Conservation (phyloP, 176 grass and related monocot genomes). For the Triticum dicoccoides region DNA sequence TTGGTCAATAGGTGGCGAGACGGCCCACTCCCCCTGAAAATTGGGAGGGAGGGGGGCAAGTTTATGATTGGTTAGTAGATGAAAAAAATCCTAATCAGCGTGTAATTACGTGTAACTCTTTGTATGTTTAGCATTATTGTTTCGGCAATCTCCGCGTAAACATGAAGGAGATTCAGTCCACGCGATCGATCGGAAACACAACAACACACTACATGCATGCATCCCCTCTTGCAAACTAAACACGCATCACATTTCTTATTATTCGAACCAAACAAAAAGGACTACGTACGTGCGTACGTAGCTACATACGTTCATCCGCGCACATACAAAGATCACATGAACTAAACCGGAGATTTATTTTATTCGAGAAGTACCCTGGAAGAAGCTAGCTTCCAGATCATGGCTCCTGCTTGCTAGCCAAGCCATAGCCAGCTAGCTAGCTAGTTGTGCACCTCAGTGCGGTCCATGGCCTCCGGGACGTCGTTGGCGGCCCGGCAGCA, state of each 20-base stretch:
- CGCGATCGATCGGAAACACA: background rate
- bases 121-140: no score
- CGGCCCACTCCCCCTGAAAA: no score
- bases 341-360: background rate
- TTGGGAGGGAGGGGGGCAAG: no score
- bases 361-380: background rate
- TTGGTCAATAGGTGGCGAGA: no score
- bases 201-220: background rate
- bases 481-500: background rate
- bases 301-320: background rate
- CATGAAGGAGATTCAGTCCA: no score
- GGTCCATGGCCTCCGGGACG: background rate
- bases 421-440: background rate
- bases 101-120: no score
- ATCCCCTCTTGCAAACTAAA: background rate
- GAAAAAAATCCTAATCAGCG: no score
- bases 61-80: no score
- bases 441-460: conserved; percentile 1
- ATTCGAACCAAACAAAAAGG: background rate
- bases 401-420: background rate
- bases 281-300: background rate
- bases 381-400: background rate
- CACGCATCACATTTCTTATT: background rate
- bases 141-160: no score
- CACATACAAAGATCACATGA: background rate